phyloP scores from a whole-genome alignment of 106 monocot species.

The Apostasia shenzhenica region DNA sequence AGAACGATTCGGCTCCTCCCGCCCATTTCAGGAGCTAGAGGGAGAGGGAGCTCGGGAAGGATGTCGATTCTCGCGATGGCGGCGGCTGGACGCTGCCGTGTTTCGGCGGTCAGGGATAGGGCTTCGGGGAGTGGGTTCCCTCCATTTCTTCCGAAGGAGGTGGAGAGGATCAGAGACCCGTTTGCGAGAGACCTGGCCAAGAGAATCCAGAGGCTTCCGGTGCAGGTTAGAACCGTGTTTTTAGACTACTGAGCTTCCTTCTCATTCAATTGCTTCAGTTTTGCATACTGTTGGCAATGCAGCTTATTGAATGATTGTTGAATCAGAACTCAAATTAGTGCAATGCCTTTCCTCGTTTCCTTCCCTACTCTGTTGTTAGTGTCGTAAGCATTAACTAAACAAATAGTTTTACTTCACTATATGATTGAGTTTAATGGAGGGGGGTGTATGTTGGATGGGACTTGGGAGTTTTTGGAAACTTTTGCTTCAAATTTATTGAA shows the following conservation, averaged over 20 bases:
- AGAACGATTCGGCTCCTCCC: no score
- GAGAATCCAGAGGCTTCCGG: slow-evolving; percentile 77
- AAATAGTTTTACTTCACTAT: no score
- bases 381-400: no score
- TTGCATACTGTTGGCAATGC: background rate
- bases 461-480: no score
- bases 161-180: slow-evolving; percentile 63
- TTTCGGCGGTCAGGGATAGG: slow-evolving; percentile 8
- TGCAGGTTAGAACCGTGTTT: slow-evolving; percentile 27
- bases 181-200: slow-evolving; percentile 49
- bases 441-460: no score
- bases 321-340: no score
- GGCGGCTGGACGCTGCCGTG: slow-evolving; percentile 3
- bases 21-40: background rate
- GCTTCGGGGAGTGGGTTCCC: slow-evolving; percentile 45
- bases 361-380: no score
- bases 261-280: background rate
- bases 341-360: no score
- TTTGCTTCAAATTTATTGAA: no score
- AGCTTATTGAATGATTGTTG: background rate
- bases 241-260: background rate
- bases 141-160: slow-evolving; percentile 69
- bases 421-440: no score
- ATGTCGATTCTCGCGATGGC: slow-evolving; percentile 21
- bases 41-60: background rate